These are phyloP conservation scores for Orbilia ellipsospora DNA, from an alignment of 2,329 filamentous ascomycete species.

Conservation along the genomic window DNA sequence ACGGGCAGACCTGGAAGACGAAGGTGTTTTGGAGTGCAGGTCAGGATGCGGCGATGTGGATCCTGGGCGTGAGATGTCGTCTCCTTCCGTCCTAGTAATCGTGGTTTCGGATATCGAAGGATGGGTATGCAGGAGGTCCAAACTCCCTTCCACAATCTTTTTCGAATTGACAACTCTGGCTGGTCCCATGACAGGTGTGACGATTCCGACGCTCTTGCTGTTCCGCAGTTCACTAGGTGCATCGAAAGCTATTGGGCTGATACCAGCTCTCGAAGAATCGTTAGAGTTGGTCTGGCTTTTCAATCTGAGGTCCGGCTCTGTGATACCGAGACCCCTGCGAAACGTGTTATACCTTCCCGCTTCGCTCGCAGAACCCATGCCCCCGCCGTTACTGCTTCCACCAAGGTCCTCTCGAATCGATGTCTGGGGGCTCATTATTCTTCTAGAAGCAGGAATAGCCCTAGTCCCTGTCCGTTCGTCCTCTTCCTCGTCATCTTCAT, in stretches of 20 bases:
- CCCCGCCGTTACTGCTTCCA: constrained; percentile 43
- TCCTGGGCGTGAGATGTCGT: constrained; percentile 39
- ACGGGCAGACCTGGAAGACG: constrained; percentile 49
- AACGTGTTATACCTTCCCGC: constrained; percentile 55
- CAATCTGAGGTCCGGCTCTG: constrained; percentile 44
- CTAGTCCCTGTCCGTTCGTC: constrained; percentile 47
- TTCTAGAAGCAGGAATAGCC: constrained; percentile 54
- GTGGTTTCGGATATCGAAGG: constrained; percentile 51
- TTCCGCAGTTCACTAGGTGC: constrained; percentile 20
- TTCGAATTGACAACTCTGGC: constrained; percentile 48
- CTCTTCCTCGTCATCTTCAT: constrained; percentile 41
- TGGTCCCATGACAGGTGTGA: constrained; percentile 51
- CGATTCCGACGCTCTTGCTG: constrained; percentile 33
- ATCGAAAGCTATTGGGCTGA: constrained; percentile 20
- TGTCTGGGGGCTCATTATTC: constrained; percentile 54
- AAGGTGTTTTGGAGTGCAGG: constrained; percentile 36
- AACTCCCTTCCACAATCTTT: constrained; percentile 49
- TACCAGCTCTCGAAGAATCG: constrained; percentile 40
- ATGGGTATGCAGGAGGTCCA: constrained; percentile 49
- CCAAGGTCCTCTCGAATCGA: constrained; percentile 45
- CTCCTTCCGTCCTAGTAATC: constrained; percentile 52
- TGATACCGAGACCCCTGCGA: constrained; percentile 53
- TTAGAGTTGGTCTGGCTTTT: constrained; percentile 53
- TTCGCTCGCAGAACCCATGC: constrained; percentile 48
- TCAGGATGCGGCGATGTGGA: constrained; percentile 49